Evolutionary conservation across 352 stramenopile genomes (phyloP).

Genomic region (Pythium volutum): DNA sequence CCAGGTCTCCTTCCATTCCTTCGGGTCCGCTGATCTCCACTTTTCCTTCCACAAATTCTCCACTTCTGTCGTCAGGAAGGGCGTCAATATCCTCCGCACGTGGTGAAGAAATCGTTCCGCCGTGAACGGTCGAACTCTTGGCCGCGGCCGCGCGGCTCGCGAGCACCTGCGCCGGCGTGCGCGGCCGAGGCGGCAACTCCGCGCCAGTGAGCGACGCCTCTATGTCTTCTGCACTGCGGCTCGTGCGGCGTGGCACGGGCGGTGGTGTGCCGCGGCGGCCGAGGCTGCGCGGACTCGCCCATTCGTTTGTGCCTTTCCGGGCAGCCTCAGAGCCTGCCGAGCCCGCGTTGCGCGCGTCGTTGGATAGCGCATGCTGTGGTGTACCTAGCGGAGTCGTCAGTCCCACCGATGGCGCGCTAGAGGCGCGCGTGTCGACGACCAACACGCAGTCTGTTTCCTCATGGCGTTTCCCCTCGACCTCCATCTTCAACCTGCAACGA

Average conservation of each 20-base stretch:
- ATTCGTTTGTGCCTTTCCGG: constrained; percentile 20
- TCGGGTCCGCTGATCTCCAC: neutral
- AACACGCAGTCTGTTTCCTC: neutral
- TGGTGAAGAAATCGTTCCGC: neutral
- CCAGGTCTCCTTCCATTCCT: neutral
- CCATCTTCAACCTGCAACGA: constrained; percentile 13
- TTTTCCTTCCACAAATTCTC: neutral
- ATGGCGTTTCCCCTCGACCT: neutral
- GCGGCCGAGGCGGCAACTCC: constrained; percentile 4
- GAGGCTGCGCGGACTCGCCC: constrained; percentile 15
- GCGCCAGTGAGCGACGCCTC: neutral
- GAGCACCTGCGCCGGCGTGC: constrained; percentile 24
- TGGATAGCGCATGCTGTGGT: neutral
- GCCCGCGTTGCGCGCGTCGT: neutral
- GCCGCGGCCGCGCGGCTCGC: constrained; percentile 16
- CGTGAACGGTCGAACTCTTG: neutral
- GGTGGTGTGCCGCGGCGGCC: constrained; percentile 20
- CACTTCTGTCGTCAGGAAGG: neutral
- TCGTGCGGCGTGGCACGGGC: constrained; percentile 18
- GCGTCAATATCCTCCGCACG: neutral
- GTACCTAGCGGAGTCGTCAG: neutral
- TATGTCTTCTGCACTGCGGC: neutral
- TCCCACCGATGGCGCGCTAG: too few relatives aligned
- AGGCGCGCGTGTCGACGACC: neutral
- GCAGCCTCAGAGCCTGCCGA: neutral